Conservation (phyloP, 495 filamentous ascomycete species). For the Neurospora sp. region DNA sequence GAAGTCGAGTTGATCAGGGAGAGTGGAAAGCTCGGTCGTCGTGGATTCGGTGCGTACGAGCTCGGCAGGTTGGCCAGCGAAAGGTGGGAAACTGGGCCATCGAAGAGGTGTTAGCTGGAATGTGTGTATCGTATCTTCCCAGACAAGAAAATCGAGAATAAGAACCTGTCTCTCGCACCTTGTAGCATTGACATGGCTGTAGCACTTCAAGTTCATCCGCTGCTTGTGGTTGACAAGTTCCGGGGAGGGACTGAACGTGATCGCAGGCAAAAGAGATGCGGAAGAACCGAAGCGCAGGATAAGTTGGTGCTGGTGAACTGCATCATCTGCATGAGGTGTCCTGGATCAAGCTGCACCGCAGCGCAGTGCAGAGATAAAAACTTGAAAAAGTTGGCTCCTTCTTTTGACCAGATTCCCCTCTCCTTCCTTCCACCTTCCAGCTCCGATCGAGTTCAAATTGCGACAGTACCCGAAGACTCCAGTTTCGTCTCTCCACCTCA, state of each 20-base stretch:
- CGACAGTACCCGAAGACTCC: not conserved
- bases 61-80: not conserved
- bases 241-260: not conserved
- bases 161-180: not conserved
- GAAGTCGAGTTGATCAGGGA: not conserved
- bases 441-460: not conserved
- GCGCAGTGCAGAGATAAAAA: not conserved
- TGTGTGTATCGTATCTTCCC: not conserved
- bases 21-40: not conserved
- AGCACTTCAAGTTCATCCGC: not conserved
- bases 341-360: not conserved
- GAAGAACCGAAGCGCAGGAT: no score
- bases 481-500: not conserved
- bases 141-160: not conserved
- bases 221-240: not conserved
- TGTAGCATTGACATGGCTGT: not conserved
- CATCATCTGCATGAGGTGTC: not conserved
- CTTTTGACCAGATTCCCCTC: not conserved
- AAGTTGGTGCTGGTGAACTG: not conserved
- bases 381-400: not conserved
- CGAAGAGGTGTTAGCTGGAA: not conserved
- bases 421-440: not conserved
- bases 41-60: not conserved
- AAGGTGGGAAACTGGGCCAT: not conserved
- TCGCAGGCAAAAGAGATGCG: no score